Conservation (phyloP, 2,329 filamentous ascomycete genomes). For the Akanthomyces muscarius region DNA sequence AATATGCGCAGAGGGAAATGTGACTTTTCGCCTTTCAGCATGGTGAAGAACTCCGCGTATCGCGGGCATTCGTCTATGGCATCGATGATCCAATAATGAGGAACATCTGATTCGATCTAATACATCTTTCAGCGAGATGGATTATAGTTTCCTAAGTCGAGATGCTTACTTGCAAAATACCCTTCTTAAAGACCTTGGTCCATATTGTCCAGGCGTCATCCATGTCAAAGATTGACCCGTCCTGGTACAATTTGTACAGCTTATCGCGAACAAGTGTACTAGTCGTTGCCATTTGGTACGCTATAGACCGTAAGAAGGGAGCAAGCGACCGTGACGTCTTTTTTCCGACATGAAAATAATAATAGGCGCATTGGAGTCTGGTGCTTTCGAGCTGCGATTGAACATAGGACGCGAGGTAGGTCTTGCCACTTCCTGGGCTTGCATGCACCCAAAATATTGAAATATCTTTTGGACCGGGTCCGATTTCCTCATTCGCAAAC, state of each 20-base stretch:
- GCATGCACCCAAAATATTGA: constrained; percentile 4
- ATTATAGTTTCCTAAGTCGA: too few relatives aligned
- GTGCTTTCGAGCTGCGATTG: background rate
- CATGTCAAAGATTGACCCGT: constrained; percentile 23
- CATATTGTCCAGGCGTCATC: constrained; percentile 29
- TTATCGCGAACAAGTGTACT: constrained; percentile 23
- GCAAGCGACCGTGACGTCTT: constrained; percentile 18
- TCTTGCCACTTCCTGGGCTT: background rate
- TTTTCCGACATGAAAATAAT: constrained; percentile 24
- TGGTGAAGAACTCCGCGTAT: constrained; percentile 24
- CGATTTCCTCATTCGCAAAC: too few relatives aligned
- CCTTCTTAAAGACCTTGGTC: constrained; percentile 30
- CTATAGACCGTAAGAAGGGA: constrained; percentile 25
- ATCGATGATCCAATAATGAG: constrained; percentile 34
- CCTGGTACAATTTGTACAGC: constrained; percentile 23
- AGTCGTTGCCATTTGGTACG: constrained; percentile 31
- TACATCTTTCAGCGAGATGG: too few relatives aligned
- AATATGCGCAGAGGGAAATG: constrained; percentile 27
- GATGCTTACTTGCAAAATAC: constrained; percentile 26
- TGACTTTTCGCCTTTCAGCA: constrained; percentile 22
- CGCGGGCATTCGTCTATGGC: constrained; percentile 32
- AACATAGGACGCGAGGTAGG: background rate
- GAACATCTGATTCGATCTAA: constrained; percentile 18
- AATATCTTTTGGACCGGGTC: background rate
- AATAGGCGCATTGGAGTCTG: constrained; percentile 11